Conservation (phyloP, 106 monocot species). For the Acorus gramineus region DNA sequence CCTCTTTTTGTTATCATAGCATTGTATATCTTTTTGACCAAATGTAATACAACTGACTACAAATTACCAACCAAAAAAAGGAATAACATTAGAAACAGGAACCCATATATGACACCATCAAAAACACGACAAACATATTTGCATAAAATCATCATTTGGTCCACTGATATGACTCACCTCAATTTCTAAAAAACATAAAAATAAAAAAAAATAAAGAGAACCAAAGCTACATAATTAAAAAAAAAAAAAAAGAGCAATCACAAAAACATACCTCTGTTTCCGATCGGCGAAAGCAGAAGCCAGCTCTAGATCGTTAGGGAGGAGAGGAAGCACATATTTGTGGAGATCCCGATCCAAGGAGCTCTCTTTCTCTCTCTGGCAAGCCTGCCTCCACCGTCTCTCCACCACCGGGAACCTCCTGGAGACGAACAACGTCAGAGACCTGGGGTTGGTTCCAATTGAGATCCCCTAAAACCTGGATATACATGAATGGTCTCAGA, state of each 20-base stretch:
- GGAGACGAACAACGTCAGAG: background rate
- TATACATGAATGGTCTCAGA: background rate
- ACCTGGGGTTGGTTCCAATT: background rate
- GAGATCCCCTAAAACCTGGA: background rate
- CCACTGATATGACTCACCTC: too few relatives aligned
- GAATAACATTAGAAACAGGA: too few relatives aligned
- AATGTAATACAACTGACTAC: too few relatives aligned
- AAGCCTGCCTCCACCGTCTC: slow-evolving; percentile 74
- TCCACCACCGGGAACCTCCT: slow-evolving; percentile 92
- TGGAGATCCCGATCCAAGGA: background rate
- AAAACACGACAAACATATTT: too few relatives aligned
- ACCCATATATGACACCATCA: too few relatives aligned
- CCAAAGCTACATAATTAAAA: background rate
- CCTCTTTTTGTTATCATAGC: too few relatives aligned
- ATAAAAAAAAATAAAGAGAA: too few relatives aligned
- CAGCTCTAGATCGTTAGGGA: slow-evolving; percentile 57
- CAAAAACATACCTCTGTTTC: slow-evolving; percentile 38
- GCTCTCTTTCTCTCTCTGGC: slow-evolving; percentile 29
- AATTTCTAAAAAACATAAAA: too few relatives aligned
- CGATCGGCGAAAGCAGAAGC: slow-evolving; percentile 58
- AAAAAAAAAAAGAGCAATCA: background rate
- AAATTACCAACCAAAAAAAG: too few relatives aligned
- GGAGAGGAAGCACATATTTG: slow-evolving; percentile 6
- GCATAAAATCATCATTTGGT: too few relatives aligned
- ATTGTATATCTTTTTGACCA: too few relatives aligned